These are phyloP conservation scores for Talaromyces liani DNA, from an alignment of 495 filamentous ascomycete species.

Conservation along the genomic window DNA sequence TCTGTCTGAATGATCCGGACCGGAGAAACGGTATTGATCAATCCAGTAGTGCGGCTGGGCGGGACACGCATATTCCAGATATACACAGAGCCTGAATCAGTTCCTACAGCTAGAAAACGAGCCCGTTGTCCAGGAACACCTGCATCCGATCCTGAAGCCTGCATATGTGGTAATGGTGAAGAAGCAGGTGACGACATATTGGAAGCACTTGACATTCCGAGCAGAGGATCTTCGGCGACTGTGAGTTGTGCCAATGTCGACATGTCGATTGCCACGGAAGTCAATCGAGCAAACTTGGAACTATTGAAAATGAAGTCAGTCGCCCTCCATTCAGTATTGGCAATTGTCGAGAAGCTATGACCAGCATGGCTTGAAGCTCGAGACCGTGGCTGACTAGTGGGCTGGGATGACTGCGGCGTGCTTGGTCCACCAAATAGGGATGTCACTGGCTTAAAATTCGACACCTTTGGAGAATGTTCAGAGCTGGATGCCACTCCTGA, in stretches of 20 bases:
- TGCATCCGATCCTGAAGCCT: constrained; percentile 26
- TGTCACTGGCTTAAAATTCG: constrained; percentile 3
- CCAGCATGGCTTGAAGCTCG: constrained; percentile 19
- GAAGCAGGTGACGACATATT: constrained; percentile 48
- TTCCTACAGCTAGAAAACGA: constrained; percentile 75
- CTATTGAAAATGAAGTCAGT: constrained; percentile 51
- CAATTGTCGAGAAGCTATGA: constrained; percentile 12
- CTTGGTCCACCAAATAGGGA: constrained; percentile 33
- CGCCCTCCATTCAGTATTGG: constrained; percentile 49
- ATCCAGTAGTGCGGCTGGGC: constrained; percentile 36
- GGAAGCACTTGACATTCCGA: constrained; percentile 48
- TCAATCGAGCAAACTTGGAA: constrained; percentile 51
- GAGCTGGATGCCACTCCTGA: constrained; percentile 10
- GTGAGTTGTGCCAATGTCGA: constrained; percentile 66
- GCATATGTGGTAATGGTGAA: constrained; percentile 48
- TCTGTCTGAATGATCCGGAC: constrained; percentile 82
- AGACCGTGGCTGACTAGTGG: constrained; percentile 19
- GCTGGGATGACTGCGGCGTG: constrained; percentile 10
- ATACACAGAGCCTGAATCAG: constrained; percentile 65
- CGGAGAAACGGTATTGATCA: constrained; percentile 52
- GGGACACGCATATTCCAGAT: constrained; percentile 80
- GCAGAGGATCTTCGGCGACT: constrained; percentile 66
- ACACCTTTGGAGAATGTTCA: not conserved
- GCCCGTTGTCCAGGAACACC: constrained; percentile 77
- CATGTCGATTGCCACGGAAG: constrained; percentile 64